Base-by-base conservation (phyloP, 257 asterid species). In the Plantago major region DNA sequence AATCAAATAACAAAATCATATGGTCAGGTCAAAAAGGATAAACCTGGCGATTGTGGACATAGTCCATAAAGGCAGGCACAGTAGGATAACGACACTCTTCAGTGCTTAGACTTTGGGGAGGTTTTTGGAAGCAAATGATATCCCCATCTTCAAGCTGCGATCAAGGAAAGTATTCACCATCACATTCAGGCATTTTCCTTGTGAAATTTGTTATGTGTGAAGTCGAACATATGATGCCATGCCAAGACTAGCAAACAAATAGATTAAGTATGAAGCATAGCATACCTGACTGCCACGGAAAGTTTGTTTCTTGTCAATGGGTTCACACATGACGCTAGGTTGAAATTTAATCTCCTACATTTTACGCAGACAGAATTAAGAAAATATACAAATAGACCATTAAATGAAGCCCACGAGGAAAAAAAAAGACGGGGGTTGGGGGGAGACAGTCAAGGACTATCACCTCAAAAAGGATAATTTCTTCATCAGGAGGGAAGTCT, bases 111-210 rank as follows among this genome's bases (percentile, higher is more conserved):
- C 75, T 70, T 63, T 64, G 82, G 71, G 75, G 73, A 18, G 80
- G 62, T 66, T 78, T 88, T 72, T 85, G 96, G 65, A 88, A 79
- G 80, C 87, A 88, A 72, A 88, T 68, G 60, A 88, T 82, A 48
- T 88, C 96, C 62, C 96, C 96, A 64, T 88, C 91, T 80, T 88
- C 91, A 49, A 88, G 85, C 96, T 84, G 81, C 60, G 44, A 28
- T 43, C 37, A 57, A 62, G 37, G 33, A 19, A 18, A 28, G 42
- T 10, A 51, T 7, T 33, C 8, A 7, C 6, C 40, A 33, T 33
- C 40, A 33, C 40, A 33, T 33, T 33, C 40, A 33, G 40, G 40
- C 40, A 33, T 33, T 33, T 33, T 33, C 8, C 40, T 33, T 33
- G 6, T 33, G 40, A 33, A 33, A 33, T 33, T 7, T 5, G 40